Percentiles rank a stretch among this genome's conserved stretches.
Evolutionary conservation across 2,329 filamentous ascomycete species (phyloP).

Genomic region (Colletotrichum sansevieriae): DNA sequence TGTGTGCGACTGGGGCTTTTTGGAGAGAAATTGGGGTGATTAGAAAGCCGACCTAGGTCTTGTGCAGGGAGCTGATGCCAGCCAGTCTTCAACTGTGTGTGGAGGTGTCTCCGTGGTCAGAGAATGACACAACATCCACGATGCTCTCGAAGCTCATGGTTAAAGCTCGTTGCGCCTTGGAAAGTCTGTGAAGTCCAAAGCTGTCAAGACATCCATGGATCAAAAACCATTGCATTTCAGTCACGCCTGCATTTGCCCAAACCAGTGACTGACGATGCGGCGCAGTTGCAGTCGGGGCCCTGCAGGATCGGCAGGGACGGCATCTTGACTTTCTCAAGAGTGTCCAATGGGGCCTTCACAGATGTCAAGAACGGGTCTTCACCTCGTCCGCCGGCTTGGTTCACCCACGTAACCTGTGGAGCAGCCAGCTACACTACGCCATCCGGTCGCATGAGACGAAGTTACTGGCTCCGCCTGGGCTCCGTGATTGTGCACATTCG

Average conservation of each 20-base stretch:
- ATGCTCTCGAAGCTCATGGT: too few relatives aligned
- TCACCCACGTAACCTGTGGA: slow-evolving; percentile 7
- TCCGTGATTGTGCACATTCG: neutral
- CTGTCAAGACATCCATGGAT: too few relatives aligned
- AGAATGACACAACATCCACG: too few relatives aligned
- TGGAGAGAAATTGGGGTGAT: too few relatives aligned
- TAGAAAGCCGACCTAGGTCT: too few relatives aligned
- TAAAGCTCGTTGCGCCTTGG: too few relatives aligned
- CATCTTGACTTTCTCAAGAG: neutral
- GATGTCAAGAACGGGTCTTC: neutral
- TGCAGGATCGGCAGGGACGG: slow-evolving; percentile 21
- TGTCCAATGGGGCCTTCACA: neutral
- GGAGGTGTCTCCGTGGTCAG: too few relatives aligned
- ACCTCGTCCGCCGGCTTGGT: slow-evolving; percentile 6
- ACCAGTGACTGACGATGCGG: neutral
- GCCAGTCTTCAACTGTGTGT: too few relatives aligned
- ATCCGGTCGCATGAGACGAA: neutral
- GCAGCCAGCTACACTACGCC: neutral
- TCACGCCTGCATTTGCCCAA: slow-evolving; percentile 8
- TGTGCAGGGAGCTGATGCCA: too few relatives aligned
- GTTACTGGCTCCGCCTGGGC: neutral
- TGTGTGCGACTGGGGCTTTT: neutral
- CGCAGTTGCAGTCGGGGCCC: neutral
- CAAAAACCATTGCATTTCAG: neutral
- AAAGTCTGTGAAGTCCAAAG: too few relatives aligned